Evolutionary conservation across 2,329 filamentous ascomycete species (phyloP).

Genomic region (Paecilomyces formosus): DNA sequence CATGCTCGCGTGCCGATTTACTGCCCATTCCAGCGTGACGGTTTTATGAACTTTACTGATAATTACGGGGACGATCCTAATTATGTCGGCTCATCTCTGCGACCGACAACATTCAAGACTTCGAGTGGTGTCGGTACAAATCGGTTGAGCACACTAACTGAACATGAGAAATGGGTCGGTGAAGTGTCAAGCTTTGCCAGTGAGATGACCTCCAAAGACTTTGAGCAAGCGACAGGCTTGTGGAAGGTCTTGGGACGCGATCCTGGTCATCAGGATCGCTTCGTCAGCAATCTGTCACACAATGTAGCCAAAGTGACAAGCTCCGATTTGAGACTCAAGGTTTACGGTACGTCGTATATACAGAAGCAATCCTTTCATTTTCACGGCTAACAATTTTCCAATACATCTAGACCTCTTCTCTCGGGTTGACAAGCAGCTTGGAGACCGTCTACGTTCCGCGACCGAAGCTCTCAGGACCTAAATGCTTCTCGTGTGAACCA

Average conservation of each 20-base stretch:
- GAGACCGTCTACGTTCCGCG: no score
- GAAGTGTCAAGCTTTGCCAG: not conserved
- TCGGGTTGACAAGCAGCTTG: no score
- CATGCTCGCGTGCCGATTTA: conserved; percentile 30
- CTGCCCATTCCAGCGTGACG: conserved; percentile 46
- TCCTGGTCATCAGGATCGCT: not conserved
- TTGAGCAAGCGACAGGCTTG: not conserved
- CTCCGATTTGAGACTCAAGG: not conserved
- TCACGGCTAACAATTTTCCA: no score
- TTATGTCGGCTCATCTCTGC: conserved; percentile 35
- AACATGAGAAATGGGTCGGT: not conserved
- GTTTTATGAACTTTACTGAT: conserved; percentile 30
- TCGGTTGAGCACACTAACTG: no score
- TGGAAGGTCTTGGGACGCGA: not conserved
- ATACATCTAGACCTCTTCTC: no score
- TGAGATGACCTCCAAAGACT: not conserved
- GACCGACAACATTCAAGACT: conserved; percentile 4
- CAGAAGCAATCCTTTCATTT: no score
- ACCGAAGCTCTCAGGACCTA: no score
- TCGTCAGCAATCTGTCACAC: not conserved
- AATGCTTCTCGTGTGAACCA: no score
- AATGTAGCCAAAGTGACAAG: not conserved
- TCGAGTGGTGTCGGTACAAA: no score
- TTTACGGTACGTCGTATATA: not conserved
- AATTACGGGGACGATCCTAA: conserved; percentile 56